Base-by-base conservation (phyloP, 345 rosid genomes). In the Sonneratia alba region DNA sequence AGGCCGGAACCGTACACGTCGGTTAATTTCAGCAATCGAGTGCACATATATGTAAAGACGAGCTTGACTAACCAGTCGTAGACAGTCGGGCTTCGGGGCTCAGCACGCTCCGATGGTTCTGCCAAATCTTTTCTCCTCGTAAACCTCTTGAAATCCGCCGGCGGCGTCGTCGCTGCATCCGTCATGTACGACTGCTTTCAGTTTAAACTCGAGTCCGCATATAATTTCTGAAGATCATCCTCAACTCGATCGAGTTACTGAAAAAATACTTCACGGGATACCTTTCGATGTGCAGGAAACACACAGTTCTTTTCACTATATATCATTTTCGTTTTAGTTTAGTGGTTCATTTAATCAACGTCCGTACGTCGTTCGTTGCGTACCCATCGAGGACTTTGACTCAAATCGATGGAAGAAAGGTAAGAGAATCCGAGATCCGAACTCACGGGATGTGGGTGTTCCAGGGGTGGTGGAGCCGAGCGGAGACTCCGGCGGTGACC, bases 91-190 rank as follows among this genome's bases (percentile, higher is more conserved):
- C 79, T 86, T 83, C 77, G 82, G 42, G 87, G 73, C 66, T 83
- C 87, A 12, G 77, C 70, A 27, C 69, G 70, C 22, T 79, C 77
- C 4, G 43, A n/a, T 59, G 80, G 79, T 67, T 77, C 86, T 72
- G 62, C 62, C 5, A 80, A 13, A 42, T 73, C 8, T 71, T 79
- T 86, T 43, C 81, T 85, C 78, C 80, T 80, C 34, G 73, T 76
- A 42, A 73, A 70, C 75, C 72, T 78, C 80, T 71, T 82, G 75
- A 83, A 81, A 68, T 86, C 85, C 75, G 79, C 89, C 21, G 66
- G 69, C 38, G 89, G 94, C 71, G 87, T 88, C 74, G 80, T 86
- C 68, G 91, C 97, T 90, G 85, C 87, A 80, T 75, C 53, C 55
- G 42, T 22, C 49, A 18, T 3, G 4, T 36, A 15, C 36, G 19